Percentiles rank a stretch among this genome's conserved stretches.
Conservation (phyloP, 73 alveolate species). For the Paramecium primaurelia region DNA sequence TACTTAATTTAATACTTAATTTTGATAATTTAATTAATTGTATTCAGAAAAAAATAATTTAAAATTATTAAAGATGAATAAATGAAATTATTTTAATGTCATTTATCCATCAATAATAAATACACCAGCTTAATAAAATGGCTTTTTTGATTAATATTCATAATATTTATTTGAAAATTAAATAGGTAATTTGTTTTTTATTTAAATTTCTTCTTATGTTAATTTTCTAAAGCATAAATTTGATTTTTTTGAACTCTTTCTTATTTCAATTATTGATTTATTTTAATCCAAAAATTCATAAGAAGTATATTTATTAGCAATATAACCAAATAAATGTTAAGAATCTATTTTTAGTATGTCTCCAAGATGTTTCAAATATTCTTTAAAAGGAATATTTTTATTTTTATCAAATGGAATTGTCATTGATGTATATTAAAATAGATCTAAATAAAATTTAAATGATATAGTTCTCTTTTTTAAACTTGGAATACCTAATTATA, state of each 20-base stretch:
- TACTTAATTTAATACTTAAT: not conserved
- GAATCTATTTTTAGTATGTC: not conserved
- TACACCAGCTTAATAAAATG: not conserved
- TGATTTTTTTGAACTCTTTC: not conserved
- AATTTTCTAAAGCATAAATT: not conserved
- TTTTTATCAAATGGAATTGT: not conserved
- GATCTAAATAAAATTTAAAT: not conserved
- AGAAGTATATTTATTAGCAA: not conserved
- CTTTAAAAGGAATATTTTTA: not conserved
- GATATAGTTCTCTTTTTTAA: constrained; percentile 32
- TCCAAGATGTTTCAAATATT: not conserved
- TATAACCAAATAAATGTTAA: not conserved
- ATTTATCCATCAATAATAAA: not conserved
- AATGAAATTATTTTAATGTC: not conserved
- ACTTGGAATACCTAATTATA: constrained; percentile 91
- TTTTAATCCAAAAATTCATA: not conserved
- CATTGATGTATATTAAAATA: not conserved
- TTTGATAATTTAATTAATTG: not conserved
- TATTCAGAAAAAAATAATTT: not conserved
- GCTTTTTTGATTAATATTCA: not conserved
- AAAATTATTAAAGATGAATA: not conserved
- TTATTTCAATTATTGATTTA: not conserved
- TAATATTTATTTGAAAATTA: not conserved
- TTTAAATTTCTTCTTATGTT: not conserved
- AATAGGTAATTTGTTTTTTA: not conserved